A percentile compares a stretch with the other conserved stretches of the same genome.
These are phyloP conservation scores for Conticribra guillardii DNA, from an alignment of 108 stramenopile species.

Conservation along the genomic window DNA sequence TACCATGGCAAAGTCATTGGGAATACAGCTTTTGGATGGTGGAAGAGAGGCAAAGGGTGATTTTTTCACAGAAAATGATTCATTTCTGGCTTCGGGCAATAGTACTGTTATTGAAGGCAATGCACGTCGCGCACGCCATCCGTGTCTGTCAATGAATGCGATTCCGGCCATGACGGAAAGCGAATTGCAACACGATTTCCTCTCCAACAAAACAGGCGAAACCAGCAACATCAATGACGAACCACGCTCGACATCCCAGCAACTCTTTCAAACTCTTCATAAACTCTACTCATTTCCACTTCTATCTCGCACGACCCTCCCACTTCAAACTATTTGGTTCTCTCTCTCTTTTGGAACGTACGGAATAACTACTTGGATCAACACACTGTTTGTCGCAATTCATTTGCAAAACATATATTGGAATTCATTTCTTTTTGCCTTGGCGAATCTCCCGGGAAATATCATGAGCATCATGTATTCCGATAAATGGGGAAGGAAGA, in stretches of 20 bases:
- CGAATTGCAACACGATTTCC: too few relatives aligned
- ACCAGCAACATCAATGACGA: too few relatives aligned
- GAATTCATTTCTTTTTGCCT: slow-evolving; percentile 80
- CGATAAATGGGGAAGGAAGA: slow-evolving; percentile 60
- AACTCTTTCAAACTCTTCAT: slow-evolving; percentile 15
- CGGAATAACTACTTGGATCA: slow-evolving; percentile 84
- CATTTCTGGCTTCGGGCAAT: too few relatives aligned
- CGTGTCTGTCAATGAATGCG: too few relatives aligned
- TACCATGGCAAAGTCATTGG: slow-evolving; percentile 52
- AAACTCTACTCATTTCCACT: slow-evolving; percentile 56
- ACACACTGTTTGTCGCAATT: slow-evolving; percentile 72
- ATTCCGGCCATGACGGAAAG: too few relatives aligned
- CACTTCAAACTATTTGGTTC: slow-evolving; percentile 79
- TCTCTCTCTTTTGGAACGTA: slow-evolving; percentile 75
- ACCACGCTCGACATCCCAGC: too few relatives aligned
- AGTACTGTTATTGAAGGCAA: too few relatives aligned
- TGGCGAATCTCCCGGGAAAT: slow-evolving; percentile 77
- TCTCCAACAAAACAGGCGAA: background rate
- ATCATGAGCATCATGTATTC: slow-evolving; percentile 56
- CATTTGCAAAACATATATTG: slow-evolving; percentile 76
- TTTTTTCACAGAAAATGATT: background rate
- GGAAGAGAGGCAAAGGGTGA: background rate
- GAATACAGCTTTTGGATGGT: slow-evolving; percentile 13
- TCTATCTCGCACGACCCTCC: slow-evolving; percentile 60
- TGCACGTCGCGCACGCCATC: too few relatives aligned